Conservation (phyloP, 2,329 filamentous ascomycete species). For the Graphilbum fragrans region DNA sequence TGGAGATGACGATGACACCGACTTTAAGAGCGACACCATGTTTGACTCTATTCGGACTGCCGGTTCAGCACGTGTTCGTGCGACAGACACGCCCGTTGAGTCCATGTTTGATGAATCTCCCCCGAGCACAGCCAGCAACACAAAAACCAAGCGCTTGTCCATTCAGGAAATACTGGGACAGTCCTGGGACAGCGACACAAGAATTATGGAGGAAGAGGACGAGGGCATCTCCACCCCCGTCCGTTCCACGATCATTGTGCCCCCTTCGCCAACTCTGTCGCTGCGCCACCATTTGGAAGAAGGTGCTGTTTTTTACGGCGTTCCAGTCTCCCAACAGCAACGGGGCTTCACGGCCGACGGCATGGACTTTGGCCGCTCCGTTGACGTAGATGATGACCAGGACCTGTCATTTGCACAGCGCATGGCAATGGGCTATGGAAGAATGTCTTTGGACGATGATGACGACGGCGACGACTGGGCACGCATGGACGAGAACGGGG, state of each 20-base stretch:
- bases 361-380: neutral
- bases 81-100: slow-evolving; percentile 60
- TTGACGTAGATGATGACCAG: neutral
- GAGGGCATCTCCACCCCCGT: slow-evolving; percentile 42
- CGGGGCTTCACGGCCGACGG: no score
- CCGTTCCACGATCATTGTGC: slow-evolving; percentile 11
- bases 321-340: neutral
- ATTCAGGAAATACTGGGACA: slow-evolving; percentile 47
- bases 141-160: slow-evolving; percentile 41
- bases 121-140: slow-evolving; percentile 40
- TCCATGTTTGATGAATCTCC: slow-evolving; percentile 75
- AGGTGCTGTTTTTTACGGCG: neutral
- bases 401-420: slow-evolving; percentile 19
- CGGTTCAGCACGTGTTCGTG: slow-evolving; percentile 53
- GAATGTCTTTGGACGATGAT: slow-evolving; percentile 47
- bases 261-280: neutral
- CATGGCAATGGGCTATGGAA: slow-evolving; percentile 26
- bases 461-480: slow-evolving; percentile 55
- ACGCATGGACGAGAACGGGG: slow-evolving; percentile 39
- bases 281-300: neutral
- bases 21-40: slow-evolving; percentile 64
- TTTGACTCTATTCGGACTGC: slow-evolving; percentile 67
- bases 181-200: slow-evolving; percentile 40
- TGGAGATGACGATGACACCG: slow-evolving; percentile 65
- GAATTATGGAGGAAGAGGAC: slow-evolving; percentile 53